Conservation (phyloP, 2,329 filamentous ascomycete genomes). For the Laburnicola sp. region DNA sequence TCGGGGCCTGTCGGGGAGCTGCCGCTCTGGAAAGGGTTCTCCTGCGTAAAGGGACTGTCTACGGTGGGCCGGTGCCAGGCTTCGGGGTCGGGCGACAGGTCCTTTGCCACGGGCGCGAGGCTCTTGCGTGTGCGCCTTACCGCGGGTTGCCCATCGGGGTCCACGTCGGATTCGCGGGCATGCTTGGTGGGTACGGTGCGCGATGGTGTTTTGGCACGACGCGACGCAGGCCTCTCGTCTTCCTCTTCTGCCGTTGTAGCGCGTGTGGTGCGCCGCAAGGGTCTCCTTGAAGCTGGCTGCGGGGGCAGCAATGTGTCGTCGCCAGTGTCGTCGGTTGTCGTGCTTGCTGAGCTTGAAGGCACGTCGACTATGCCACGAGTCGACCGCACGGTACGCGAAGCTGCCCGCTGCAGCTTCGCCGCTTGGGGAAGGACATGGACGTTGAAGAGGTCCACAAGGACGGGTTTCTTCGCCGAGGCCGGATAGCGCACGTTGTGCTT, state of each 20-base stretch:
- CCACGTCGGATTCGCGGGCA: conserved; percentile 43
- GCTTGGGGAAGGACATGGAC: conserved; percentile 77
- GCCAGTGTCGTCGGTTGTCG: conserved; percentile 58
- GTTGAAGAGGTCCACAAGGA: conserved; percentile 83
- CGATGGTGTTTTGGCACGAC: conserved; percentile 40
- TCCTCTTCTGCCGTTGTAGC: conserved; percentile 46
- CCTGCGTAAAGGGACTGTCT: conserved; percentile 75
- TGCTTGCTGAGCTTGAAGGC: conserved; percentile 66
- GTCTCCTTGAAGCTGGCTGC: conserved; percentile 40
- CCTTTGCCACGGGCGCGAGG: conserved; percentile 47
- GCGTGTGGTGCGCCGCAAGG: conserved; percentile 45
- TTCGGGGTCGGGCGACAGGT: conserved; percentile 55
- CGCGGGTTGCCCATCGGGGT: conserved; percentile 38
- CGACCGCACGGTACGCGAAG: conserved; percentile 79
- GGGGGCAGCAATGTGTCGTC: conserved; percentile 50
- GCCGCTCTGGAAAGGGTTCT: conserved; percentile 92
- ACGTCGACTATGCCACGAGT: conserved; percentile 79
- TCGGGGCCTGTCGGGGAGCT: conserved; percentile 63
- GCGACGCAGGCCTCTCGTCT: conserved; percentile 15
- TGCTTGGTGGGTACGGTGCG: conserved; percentile 50
- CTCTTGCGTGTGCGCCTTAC: conserved; percentile 46
- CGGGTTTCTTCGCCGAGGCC: conserved; percentile 85
- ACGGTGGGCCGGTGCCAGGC: conserved; percentile 48
- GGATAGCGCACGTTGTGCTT: conserved; percentile 85
- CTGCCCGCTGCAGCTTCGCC: conserved; percentile 72